Base-by-base conservation (phyloP, 345 rosid genomes). In the Ceriops zippeliana region DNA sequence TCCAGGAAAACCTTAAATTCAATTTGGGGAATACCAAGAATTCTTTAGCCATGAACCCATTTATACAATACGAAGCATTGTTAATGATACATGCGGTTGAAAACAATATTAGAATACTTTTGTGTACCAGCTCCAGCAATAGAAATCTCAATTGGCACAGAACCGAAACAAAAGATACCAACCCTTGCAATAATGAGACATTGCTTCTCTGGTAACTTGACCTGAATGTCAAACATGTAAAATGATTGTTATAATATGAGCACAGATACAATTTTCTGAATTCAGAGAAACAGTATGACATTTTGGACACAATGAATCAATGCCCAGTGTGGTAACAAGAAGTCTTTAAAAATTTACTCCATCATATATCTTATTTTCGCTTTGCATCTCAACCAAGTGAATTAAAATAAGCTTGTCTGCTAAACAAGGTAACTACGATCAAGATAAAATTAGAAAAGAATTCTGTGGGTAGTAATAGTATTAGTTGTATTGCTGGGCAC, bases 171-270 rank as follows among this genome's bases (percentile, higher is more conserved):
- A 26, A 13, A 15, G 66, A 63, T 58, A 76, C 82, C 27, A 66
- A 93, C 98, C 97, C 69, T 86, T 38, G 75, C 79, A 68, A 84
- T 76, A 69, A 89, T 79, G 75, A 81, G 92, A 73, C 91, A 82
- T 66, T 87, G 87, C 58, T 84, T 85, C 72, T 80, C 84, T 0
- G 76, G 63, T 35, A 76, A 82, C 71, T 86, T 86, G 76, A 82
- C 81, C 98, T 93, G 88, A 81, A 79, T 3, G 20, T 24, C 46
- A 74, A 54, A 63, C 72, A 82, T 69, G 58, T 46, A 81, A 61
- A 13, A 46, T 61, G 62, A 77, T 71, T 20, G 49, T 61, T 57
- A 62, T 65, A 30, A 65, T 30, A 35, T 17, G 32, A 34, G 52
- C 32, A 49, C 21, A 58, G 27, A 20, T 21, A 56, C 30, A 22